Evolutionary conservation across 2,329 filamentous ascomycete genomes (phyloP).

Genomic region (Exophiala calicioides): DNA sequence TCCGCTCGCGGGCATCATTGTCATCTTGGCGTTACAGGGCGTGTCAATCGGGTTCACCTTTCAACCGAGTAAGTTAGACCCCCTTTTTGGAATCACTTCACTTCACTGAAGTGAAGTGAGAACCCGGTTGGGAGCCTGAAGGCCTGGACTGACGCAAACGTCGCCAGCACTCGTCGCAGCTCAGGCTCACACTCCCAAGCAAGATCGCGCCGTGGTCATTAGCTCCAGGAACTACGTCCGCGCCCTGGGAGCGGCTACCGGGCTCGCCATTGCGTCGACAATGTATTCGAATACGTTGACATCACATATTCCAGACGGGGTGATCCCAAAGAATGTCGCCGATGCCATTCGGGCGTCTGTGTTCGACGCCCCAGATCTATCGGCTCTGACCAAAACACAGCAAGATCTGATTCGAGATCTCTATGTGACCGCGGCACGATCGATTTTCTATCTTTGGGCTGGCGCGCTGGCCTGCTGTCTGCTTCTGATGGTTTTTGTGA

Average conservation of each 20-base stretch:
- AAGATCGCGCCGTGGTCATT: constrained; percentile 63
- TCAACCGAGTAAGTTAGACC: constrained; percentile 43
- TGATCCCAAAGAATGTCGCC: no score
- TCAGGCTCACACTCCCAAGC: constrained; percentile 58
- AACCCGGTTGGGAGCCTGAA: no score
- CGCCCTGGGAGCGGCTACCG: constrained; percentile 58
- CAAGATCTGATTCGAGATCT: no score
- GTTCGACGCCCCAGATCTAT: no score
- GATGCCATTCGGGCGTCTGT: no score
- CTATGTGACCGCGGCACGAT: no score
- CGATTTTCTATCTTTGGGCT: no score
- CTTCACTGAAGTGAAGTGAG: not conserved
- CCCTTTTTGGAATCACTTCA: not conserved
- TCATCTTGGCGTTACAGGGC: constrained; percentile 55
- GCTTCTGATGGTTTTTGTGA: no score
- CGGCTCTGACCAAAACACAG: no score
- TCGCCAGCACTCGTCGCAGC: constrained; percentile 55
- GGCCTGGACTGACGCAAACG: not conserved
- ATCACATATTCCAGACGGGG: no score
- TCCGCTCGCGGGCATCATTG: constrained; percentile 50
- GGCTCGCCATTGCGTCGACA: constrained; percentile 62
- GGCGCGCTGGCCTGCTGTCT: no score
- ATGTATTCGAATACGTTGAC: no score
- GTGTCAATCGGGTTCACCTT: constrained; percentile 57
- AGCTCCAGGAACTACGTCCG: constrained; percentile 65